Evolutionary conservation across 176 grass and related monocot species (phyloP).

Genomic region (Thalia dealbata): DNA sequence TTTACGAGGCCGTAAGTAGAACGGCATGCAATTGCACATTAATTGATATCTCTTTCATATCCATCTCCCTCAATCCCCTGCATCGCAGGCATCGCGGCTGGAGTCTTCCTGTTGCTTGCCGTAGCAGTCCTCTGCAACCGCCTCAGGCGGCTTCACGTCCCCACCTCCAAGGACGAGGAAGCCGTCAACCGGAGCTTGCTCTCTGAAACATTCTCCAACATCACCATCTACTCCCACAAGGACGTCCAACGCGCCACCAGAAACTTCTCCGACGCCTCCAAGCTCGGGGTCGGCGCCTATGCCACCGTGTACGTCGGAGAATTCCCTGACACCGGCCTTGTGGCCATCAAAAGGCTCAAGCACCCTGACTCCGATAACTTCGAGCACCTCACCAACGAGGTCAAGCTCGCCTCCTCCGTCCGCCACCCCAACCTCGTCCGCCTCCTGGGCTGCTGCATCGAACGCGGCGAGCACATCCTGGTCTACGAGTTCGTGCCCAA

Average conservation of each 20-base stretch:
- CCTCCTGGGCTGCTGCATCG: slow-evolving; percentile 85
- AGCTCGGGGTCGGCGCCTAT: slow-evolving; percentile 69
- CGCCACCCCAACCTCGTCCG: slow-evolving; percentile 74
- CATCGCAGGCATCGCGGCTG: slow-evolving; percentile 26
- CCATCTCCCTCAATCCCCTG: background rate
- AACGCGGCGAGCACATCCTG: slow-evolving; percentile 75
- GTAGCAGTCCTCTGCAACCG: slow-evolving; percentile 24
- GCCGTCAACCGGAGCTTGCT: slow-evolving; percentile 29
- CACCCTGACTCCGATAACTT: slow-evolving; percentile 11
- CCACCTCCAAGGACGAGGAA: slow-evolving; percentile 2
- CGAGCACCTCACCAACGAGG: slow-evolving; percentile 52
- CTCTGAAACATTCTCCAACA: slow-evolving; percentile 42
- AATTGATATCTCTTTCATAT: background rate
- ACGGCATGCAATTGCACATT: no score
- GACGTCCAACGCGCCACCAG: slow-evolving; percentile 65
- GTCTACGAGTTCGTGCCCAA: slow-evolving; percentile 88
- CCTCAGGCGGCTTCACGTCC: slow-evolving; percentile 6
- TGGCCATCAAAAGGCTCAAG: slow-evolving; percentile 83
- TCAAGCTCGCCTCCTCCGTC: slow-evolving; percentile 74
- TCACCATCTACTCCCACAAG: slow-evolving; percentile 60
- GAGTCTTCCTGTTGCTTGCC: slow-evolving; percentile 3
- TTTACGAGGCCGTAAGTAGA: no score
- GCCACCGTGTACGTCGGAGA: slow-evolving; percentile 85
- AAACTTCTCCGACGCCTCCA: slow-evolving; percentile 58
- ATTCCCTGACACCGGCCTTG: slow-evolving; percentile 31